A percentile compares a stretch with the other conserved stretches of the same genome.
These are phyloP conservation scores for Dendrobium huoshanense DNA, from an alignment of 106 monocot genomes.

Conservation along the genomic window DNA sequence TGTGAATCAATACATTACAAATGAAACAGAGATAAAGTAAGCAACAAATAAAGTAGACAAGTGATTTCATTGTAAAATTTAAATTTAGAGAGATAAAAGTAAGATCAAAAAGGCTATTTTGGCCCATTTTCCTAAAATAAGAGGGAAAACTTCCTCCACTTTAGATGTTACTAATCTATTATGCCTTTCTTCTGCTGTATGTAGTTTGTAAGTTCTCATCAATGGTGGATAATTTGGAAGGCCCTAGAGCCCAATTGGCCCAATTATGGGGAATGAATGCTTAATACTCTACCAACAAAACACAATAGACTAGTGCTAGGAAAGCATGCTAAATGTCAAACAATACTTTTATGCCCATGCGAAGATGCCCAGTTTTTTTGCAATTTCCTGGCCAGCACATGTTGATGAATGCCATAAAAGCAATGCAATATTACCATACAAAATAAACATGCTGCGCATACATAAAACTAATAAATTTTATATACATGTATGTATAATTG, in stretches of 20 bases:
- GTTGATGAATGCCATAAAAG: neutral
- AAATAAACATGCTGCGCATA: neutral
- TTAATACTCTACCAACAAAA: neutral
- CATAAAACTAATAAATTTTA: neutral
- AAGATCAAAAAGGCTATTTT: neutral
- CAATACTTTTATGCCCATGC: neutral
- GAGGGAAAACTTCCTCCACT: neutral
- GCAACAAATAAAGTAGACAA: conserved; percentile 2
- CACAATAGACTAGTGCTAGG: neutral
- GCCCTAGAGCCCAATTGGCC: neutral
- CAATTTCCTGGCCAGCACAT: neutral
- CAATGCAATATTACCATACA: neutral
- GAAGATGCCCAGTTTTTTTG: neutral
- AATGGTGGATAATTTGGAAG: too few relatives aligned
- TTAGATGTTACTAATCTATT: neutral
- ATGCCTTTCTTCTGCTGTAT: neutral
- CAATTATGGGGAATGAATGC: neutral
- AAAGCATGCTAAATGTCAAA: neutral
- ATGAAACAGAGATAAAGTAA: neutral
- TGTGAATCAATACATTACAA: neutral
- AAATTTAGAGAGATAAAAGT: neutral
- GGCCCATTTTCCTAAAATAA: neutral
- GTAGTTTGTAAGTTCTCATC: neutral
- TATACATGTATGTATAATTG: neutral
- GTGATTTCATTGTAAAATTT: neutral